These are phyloP conservation scores for Rhodotorula sphaerocarpa DNA, from an alignment of 768 basidiomycete genomes.

Conservation along the genomic window DNA sequence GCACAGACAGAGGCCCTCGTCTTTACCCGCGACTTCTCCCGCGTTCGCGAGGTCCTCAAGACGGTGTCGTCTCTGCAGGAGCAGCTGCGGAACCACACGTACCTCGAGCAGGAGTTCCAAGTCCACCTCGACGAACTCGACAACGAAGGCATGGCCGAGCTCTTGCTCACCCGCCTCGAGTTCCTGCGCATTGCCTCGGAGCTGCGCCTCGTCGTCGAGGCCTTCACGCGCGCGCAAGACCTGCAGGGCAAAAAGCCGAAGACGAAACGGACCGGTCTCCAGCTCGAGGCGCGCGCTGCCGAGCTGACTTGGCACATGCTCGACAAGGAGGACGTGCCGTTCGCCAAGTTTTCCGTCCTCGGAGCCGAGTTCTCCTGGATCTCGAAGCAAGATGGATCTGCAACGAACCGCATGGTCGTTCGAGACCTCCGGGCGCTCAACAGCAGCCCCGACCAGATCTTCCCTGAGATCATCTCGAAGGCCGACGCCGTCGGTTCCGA, in stretches of 20 bases:
- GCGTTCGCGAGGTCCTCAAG: constrained; percentile 47
- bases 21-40: constrained; percentile 80
- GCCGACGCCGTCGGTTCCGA: constrained; percentile 40
- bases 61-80: constrained; percentile 52
- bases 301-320: constrained; percentile 91
- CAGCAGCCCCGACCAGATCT: constrained; percentile 68
- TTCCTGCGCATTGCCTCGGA: constrained; percentile 58
- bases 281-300: constrained; percentile 69
- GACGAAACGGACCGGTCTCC: constrained; percentile 52
- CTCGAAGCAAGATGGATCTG: constrained; percentile 77
- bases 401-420: constrained; percentile 64
- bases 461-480: constrained; percentile 80
- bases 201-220: constrained; percentile 75
- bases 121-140: constrained; percentile 43
- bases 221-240: constrained; percentile 73
- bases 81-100: constrained; percentile 55
- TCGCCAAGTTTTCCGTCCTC: constrained; percentile 77
- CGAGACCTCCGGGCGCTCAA: constrained; percentile 77
- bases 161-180: constrained; percentile 16
- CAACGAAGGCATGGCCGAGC: constrained; percentile 29
- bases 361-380: constrained; percentile 73
- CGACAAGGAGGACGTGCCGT: constrained; percentile 55
- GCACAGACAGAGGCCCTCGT: constrained; percentile 72
- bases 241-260: constrained; percentile 26
- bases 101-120: constrained; percentile 43